These are phyloP conservation scores for Gossypium gossypioides DNA, from an alignment of 441 rosid species.

Conservation along the genomic window DNA sequence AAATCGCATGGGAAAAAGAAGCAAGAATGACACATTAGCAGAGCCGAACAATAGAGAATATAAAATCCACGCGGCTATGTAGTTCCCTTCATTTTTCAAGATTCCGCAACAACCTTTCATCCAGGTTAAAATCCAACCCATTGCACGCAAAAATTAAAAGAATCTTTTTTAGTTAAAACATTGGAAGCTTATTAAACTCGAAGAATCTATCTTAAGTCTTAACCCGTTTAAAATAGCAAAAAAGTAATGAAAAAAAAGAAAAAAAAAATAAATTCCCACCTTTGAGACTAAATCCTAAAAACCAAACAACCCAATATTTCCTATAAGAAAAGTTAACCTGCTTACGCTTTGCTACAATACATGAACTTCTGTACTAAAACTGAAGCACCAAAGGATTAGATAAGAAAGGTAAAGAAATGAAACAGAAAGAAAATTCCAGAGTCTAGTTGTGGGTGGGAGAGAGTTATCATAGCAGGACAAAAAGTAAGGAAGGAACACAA, in stretches of 20 bases:
- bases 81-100: neutral
- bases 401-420: neutral
- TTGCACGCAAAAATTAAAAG: neutral
- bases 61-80: neutral
- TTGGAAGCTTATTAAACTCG: neutral
- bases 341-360: neutral
- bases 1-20: neutral
- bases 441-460: conserved; percentile 11
- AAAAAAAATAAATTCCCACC: neutral
- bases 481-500: conserved; percentile 32
- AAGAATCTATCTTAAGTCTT: neutral
- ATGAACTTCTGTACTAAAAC: neutral
- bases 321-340: neutral
- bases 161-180: neutral
- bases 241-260: neutral
- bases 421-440: conserved; percentile 17
- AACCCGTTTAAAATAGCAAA: neutral
- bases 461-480: conserved; percentile 31
- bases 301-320: neutral
- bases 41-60: neutral
- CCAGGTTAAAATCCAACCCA: neutral
- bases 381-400: neutral
- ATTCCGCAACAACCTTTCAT: neutral
- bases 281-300: neutral
- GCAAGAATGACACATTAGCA: neutral